A percentile compares a stretch with the other conserved stretches of the same genome.
phyloP scores from a whole-genome alignment of 106 monocot species.

The Posidonia australis region DNA sequence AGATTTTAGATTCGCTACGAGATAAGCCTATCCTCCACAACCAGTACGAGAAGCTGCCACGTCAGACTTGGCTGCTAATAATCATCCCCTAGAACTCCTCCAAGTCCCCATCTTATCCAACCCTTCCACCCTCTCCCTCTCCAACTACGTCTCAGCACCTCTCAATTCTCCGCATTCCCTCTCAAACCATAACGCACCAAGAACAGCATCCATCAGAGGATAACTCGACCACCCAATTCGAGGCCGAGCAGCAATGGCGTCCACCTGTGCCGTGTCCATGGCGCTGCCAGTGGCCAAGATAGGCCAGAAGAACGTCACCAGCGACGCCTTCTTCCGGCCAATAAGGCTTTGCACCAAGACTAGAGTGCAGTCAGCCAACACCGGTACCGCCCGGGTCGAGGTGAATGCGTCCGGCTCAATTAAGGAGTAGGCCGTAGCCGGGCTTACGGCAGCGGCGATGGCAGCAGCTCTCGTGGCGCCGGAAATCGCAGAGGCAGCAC shows the following conservation, averaged over 20 bases:
- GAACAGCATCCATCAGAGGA: too few species aligned
- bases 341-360: neutral
- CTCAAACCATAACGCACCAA: neutral
- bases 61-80: too few species aligned
- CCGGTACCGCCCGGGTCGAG: neutral
- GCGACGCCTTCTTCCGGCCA: neutral
- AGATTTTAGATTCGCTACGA: neutral
- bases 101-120: too few species aligned
- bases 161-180: neutral
- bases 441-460: slow-evolving; percentile 36
- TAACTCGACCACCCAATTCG: neutral
- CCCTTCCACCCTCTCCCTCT: too few species aligned
- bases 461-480: slow-evolving; percentile 34
- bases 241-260: slow-evolving; percentile 16
- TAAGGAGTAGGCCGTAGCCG: slow-evolving; percentile 38
- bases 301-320: neutral
- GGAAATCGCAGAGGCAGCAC: slow-evolving; percentile 50
- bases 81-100: too few species aligned
- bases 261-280: slow-evolving; percentile 16
- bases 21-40: too few species aligned
- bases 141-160: too few species aligned
- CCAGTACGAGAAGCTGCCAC: too few species aligned
- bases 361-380: neutral
- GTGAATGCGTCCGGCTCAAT: slow-evolving; percentile 12
- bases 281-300: neutral